Evolutionary conservation across 176 grass and related monocot species (phyloP).

Genomic region (Saccharum officinarum): DNA sequence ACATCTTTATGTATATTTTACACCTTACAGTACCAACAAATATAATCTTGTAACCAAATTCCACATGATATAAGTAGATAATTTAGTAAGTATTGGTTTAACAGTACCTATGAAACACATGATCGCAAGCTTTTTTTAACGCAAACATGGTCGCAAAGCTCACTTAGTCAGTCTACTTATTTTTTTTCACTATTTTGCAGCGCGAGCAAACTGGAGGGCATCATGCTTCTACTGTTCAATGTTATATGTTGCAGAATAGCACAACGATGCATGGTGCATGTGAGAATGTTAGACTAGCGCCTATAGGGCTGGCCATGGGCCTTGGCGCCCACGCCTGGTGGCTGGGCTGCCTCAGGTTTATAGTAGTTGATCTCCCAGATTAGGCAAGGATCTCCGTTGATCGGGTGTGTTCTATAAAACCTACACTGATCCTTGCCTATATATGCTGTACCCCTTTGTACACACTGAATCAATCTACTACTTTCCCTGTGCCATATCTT

Average conservation of each 20-base stretch:
- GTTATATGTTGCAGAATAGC: conserved; percentile 35
- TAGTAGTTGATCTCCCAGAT: too few species aligned
- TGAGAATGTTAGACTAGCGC: neutral
- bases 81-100: neutral
- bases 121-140: neutral
- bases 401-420: too few species aligned
- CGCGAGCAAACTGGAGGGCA: conserved; percentile 23
- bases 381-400: too few species aligned
- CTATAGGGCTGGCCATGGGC: too few species aligned
- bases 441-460: too few species aligned
- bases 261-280: neutral
- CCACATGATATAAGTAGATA: neutral
- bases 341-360: too few species aligned
- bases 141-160: neutral
- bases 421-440: too few species aligned
- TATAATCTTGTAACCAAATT: neutral
- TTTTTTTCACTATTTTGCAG: neutral
- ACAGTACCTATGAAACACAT: neutral
- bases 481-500: too few species aligned
- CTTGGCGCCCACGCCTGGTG: too few species aligned
- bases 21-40: neutral
- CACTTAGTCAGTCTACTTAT: neutral
- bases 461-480: too few species aligned
- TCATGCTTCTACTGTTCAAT: conserved; percentile 4
- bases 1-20: neutral